Conservation (phyloP, 2,329 filamentous ascomycete species). For the Thielaviopsis punctulata region DNA sequence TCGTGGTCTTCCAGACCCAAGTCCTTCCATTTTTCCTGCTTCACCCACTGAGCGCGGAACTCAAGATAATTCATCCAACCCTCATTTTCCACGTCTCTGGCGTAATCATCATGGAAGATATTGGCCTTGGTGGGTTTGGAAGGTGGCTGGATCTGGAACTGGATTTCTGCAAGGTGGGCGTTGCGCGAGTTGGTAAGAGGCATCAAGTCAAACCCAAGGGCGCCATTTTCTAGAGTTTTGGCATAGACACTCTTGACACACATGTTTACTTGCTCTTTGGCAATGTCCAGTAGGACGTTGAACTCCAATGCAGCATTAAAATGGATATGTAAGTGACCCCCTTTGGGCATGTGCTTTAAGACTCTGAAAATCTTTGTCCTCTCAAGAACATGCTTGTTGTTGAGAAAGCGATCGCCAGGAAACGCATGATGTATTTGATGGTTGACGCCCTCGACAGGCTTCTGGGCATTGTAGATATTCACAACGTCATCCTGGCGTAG, state of each 20-base stretch:
- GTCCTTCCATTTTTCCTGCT: neutral
- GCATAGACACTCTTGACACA: conserved; percentile 43
- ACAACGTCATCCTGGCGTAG: neutral
- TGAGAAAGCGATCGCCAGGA: conserved; percentile 39
- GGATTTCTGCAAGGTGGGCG: conserved; percentile 39
- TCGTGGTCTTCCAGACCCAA: neutral
- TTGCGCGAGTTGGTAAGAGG: conserved; percentile 23
- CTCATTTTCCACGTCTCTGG: neutral
- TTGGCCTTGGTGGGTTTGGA: conserved; percentile 14
- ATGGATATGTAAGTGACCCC: conserved; percentile 56
- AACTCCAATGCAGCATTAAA: conserved; percentile 60
- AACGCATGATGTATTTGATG: conserved; percentile 28
- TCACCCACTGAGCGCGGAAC: neutral
- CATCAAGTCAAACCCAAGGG: conserved; percentile 21
- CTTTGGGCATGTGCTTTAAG: conserved; percentile 48
- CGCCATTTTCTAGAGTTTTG: conserved; percentile 21
- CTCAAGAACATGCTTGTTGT: conserved; percentile 35
- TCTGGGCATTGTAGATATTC: neutral
- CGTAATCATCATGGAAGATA: conserved; percentile 34
- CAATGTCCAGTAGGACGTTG: conserved; percentile 36
- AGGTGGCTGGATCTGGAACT: conserved; percentile 36
- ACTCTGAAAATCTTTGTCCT: conserved; percentile 40
- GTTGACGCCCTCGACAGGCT: conserved; percentile 12
- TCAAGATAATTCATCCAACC: conserved; percentile 4
- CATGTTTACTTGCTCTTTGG: conserved; percentile 43